Base-by-base conservation (phyloP, 1,284 basidiomycete genomes). In the Microbotryum violaceum region DNA sequence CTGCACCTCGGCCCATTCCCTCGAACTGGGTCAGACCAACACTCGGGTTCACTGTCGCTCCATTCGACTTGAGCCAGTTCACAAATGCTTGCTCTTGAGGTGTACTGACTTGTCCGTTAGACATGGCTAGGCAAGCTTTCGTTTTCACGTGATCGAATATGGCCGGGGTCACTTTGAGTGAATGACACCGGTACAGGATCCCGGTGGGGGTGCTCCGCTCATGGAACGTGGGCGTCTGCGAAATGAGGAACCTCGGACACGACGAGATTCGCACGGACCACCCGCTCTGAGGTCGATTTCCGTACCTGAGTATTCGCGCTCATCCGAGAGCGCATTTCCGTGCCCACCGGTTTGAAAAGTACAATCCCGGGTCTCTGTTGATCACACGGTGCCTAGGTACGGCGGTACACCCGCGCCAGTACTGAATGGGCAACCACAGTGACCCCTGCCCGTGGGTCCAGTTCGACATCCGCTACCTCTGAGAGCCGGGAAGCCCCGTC, bases 1-100 rank as follows among this genome's bases (percentile, higher is more conserved):
- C 72, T 5, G 82, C 85, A 25, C 88, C 89, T 25, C 86, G 81
- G 25, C 88, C 89, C 70, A 79, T 81, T 3, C 75, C 79, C 3
- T 48, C 81, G 77, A 73, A 87, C 79, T 54, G 78, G 74, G 46
- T 77, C 74, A 68, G 86, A 75, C 44, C 79, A 80, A 75, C 82
- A 10, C 70, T 63, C 5, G 69, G 37, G 54, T 74, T 72, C 37
- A 78, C 69, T 23, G 67, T 69, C 4, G 75, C 75, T 33, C 77
- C 76, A 37, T 70, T 58, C 14, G 62, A 42, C 42, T 68, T 70
- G 67, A 79, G 77, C 77, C 77, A 78, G 7, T 68, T 66, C 14
- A 77, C 57, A 58, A 78, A 78, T 4, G 57, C 25, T 9, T 25
- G 20, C 20, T 67, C 65, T 0, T 55, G 58, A 18, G 52, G 44